Percentiles rank a stretch among this genome's conserved stretches.
These are phyloP conservation scores for Lactifluus echinatus DNA, from an alignment of 768 basidiomycete species.

Conservation along the genomic window DNA sequence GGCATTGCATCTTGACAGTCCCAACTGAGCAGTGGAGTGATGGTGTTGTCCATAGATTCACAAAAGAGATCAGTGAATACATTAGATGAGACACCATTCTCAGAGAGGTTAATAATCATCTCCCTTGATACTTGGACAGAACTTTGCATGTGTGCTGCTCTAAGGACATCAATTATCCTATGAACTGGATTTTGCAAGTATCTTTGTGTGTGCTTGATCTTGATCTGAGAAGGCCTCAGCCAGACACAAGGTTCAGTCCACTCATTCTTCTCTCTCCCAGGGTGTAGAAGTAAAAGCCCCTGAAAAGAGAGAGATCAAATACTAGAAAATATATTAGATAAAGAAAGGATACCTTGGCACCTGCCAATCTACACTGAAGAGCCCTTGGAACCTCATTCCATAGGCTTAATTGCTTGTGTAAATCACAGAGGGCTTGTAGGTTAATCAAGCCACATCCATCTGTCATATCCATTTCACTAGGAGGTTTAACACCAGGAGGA, in stretches of 20 bases:
- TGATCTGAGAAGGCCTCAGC: constrained; percentile 28
- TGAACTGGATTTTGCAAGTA: constrained; percentile 34
- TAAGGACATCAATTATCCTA: constrained; percentile 46
- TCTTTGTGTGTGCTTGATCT: constrained; percentile 29
- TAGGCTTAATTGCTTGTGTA: constrained; percentile 17
- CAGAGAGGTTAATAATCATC: constrained; percentile 53
- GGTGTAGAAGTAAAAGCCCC: constrained; percentile 27
- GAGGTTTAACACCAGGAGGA: constrained; percentile 20
- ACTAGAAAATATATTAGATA: not conserved
- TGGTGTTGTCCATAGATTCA: constrained; percentile 22
- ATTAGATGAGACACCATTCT: constrained; percentile 46
- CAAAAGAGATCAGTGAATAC: constrained; percentile 31
- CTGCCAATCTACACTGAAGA: constrained; percentile 26
- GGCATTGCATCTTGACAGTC: constrained; percentile 17
- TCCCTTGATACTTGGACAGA: constrained; percentile 45
- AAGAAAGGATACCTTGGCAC: constrained; percentile 25
- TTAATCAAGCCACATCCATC: constrained; percentile 73
- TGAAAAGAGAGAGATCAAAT: constrained; percentile 5
- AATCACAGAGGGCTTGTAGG: constrained; percentile 34
- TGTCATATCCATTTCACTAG: constrained; percentile 39
- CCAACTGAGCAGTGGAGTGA: constrained; percentile 24
- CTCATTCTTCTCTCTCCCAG: constrained; percentile 11
- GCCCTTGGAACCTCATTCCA: constrained; percentile 25
- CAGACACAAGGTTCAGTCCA: constrained; percentile 20
- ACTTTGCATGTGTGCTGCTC: constrained; percentile 38